Evolutionary conservation across 148 eudicot genomes (phyloP), one percentile per base, ranked within the genome.

Genomic region (Rhododendron vialii): DNA sequence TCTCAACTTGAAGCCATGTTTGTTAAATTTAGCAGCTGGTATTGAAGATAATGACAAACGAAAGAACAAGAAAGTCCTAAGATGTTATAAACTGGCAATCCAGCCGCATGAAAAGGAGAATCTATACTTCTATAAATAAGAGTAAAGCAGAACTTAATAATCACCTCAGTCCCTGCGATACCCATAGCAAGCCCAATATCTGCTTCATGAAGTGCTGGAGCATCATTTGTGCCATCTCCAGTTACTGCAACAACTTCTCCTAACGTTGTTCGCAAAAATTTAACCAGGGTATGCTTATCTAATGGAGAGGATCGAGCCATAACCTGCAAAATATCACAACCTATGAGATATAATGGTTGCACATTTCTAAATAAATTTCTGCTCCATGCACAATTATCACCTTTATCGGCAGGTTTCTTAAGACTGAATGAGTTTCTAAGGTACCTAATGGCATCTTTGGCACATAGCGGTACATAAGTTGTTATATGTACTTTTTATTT

Each of bases 131-230:
- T 20, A 18, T 22, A 76, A 33, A n/a, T 28, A 85, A 51, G 45
- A 75, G 59, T 48, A 57, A 43, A 84, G 76, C 33, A 77, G 35
- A 9, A 80, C 33, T 57, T 51, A 74, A 18, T 8, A 71, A 85
- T 83, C 85, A 94, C 98, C 95, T 95, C 98, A 51, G 96, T 95
- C 69, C 98, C 98, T 47, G 96, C 86, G 85, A 95, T 94, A 86
- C 98, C 98, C 98, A 95, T 95, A 65, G 98, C 96, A 75, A 95
- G 95, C 73, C 98, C 98, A 74, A 95, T 95, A 91, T 95, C 98
- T 47, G 98, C 97, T 91, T 95, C 98, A 89, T 94, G 97, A 80
- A 94, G 94, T 17, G 98, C 98, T 38, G 98, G 98, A 80, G 98
- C 98, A 86, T 94, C 98, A 90, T 95, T 95, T 74, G 98, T 95